phyloP scores from a whole-genome alignment of 306 rosid genomes.

The Trifolium dubium region DNA sequence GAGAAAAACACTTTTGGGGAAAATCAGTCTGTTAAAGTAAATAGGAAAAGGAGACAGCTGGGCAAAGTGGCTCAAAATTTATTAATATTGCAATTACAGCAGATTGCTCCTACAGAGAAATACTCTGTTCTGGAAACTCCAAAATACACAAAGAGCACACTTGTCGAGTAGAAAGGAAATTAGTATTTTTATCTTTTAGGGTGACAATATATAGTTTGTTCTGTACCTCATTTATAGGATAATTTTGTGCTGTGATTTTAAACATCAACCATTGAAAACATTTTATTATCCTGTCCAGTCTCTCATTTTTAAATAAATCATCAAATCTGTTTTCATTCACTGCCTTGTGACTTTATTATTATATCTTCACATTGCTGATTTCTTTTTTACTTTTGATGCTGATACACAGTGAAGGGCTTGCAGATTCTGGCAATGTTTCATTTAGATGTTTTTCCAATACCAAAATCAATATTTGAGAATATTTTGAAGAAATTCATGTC shows the following conservation, averaged over 20 bases:
- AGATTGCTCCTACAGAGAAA: no score
- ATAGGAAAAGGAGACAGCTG: no score
- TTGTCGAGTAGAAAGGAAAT: no score
- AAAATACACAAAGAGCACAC: no score
- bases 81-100: no score
- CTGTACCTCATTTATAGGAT: conserved; percentile 11
- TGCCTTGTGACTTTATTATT: conserved; percentile 20
- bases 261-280: neutral
- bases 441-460: conserved; percentile 66
- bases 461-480: conserved; percentile 56
- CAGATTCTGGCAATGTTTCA: conserved; percentile 75
- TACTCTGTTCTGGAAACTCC: no score
- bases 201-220: neutral
- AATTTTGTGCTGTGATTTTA: neutral
- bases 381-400: conserved; percentile 37
- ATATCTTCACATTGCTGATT: conserved; percentile 36
- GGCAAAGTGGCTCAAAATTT: no score
- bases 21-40: no score
- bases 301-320: neutral
- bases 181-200: no score
- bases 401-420: conserved; percentile 81
- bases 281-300: neutral
- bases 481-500: conserved; percentile 70
- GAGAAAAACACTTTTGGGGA: no score
- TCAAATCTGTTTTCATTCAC: conserved; percentile 31